phyloP scores from a whole-genome alignment of 306 rosid species.

The Sophora flavescens region DNA sequence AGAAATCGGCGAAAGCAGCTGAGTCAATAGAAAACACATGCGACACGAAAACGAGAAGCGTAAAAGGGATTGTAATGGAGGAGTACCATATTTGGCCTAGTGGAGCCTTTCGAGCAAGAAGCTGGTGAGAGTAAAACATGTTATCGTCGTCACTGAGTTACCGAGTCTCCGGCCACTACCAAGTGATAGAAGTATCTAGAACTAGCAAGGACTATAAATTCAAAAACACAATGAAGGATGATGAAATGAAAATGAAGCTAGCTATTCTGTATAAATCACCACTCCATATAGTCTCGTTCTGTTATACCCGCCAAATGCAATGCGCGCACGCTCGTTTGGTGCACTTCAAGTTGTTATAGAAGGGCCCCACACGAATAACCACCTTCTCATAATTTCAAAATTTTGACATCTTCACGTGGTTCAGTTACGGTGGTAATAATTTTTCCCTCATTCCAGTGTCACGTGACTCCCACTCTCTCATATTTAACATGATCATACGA shows the following conservation, averaged over 20 bases:
- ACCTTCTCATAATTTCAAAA: not conserved
- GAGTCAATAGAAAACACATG: not conserved
- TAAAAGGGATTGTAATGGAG: not conserved
- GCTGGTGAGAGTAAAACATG: slow-evolving; percentile 91
- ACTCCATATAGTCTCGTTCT: not conserved
- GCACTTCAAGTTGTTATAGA: not conserved
- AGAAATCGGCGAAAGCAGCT: no score
- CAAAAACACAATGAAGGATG: not conserved
- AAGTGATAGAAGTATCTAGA: not conserved
- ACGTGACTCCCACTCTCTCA: slow-evolving; percentile 32
- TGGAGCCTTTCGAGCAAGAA: slow-evolving; percentile 87
- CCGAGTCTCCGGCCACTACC: not conserved
- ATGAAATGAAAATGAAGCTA: not conserved
- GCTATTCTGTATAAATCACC: not conserved
- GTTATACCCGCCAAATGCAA: slow-evolving; percentile 36
- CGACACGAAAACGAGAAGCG: not conserved
- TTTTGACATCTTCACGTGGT: not conserved
- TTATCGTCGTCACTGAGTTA: not conserved
- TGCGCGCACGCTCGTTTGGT: not conserved
- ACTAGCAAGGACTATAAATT: slow-evolving; percentile 17
- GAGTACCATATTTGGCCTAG: slow-evolving; percentile 87
- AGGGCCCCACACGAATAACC: slow-evolving; percentile 29
- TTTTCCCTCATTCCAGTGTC: not conserved
- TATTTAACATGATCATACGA: not conserved
- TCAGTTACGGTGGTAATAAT: not conserved